Evolutionary conservation across 2,329 filamentous ascomycete genomes (phyloP), one percentile per base, ranked within the genome.

Genomic region (Verticillium longisporum): DNA sequence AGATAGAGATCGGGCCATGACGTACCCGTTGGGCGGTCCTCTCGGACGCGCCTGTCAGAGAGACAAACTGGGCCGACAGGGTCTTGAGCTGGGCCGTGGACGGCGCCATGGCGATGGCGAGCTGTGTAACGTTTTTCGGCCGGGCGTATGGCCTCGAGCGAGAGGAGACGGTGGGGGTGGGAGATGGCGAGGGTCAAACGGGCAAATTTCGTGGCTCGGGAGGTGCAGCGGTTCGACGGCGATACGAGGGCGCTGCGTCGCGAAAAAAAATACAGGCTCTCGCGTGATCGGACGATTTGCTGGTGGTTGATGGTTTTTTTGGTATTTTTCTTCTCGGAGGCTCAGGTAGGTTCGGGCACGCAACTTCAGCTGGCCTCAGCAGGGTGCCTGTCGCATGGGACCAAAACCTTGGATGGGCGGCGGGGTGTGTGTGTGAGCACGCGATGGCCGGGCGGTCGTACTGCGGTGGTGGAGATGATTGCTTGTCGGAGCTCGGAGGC

Each of bases 21-120:
- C 78, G 66, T 75, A 82, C 80, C 71, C 75, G 74, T 61, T 73
- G 70, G 38, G 80, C 79, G 37, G 71, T 73, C 62, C 77, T 75
- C 59, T 80, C 79, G 15, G 71, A 70, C 15, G 75, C 73, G 37
- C 78, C 78, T 11, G 80, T 82, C 56, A 77, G 67, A 57, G 70
- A 64, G 57, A 76, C 68, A 64, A 83, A 82, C 68, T 80, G 73
- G 57, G 68, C 65, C 62, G 76, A 69, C 66, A 77, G 61, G 50
- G 71, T 68, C 71, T 75, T 79, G 66, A 80, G 75, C 63, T 75
- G 73, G 56, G 75, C 65, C 38, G 74, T 72, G 55, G 70, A 68
- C 36, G 74, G 73, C 61, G 76, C 71, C 76, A 78, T 77, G 59
- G 58, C 69, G 45, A 57, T 21, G 26, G 26, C 18, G 7, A 10